phyloP scores from a whole-genome alignment of 148 eudicot genomes.

The Silene latifolia region DNA sequence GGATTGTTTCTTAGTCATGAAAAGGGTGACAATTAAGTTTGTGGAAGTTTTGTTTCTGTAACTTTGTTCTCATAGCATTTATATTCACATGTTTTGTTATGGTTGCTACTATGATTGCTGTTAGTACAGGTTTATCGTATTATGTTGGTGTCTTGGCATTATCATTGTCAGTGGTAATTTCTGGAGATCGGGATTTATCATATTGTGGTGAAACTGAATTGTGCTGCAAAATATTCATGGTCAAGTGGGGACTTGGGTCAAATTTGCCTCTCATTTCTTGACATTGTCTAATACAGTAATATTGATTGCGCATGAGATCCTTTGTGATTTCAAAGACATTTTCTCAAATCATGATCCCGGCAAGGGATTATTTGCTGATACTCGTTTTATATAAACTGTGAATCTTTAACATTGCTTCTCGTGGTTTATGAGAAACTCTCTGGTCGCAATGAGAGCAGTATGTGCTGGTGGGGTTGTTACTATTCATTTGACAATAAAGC shows the following conservation, averaged over 20 bases:
- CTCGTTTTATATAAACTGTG: neutral
- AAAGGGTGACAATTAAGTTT: neutral
- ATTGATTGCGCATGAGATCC: slow-evolving; percentile 2
- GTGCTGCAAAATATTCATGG: neutral
- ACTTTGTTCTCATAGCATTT: neutral
- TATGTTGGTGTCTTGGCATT: neutral
- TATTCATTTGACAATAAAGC: neutral
- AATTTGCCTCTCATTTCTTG: neutral
- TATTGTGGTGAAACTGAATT: neutral
- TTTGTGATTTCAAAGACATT: neutral
- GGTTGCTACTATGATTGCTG: too few species aligned
- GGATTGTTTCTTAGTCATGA: neutral
- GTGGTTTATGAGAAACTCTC: neutral
- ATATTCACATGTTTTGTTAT: neutral
- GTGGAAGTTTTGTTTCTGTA: neutral
- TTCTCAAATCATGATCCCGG: neutral
- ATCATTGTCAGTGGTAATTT: neutral
- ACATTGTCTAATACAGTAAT: neutral
- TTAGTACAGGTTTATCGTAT: neutral
- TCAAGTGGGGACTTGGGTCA: too few species aligned
- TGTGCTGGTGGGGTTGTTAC: neutral
- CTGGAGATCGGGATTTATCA: neutral
- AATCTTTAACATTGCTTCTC: neutral
- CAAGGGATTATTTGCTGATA: neutral
- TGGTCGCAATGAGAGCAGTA: neutral